phyloP scores from a whole-genome alignment of 208 protist species.

The Trypanosomatidae sp. region DNA sequence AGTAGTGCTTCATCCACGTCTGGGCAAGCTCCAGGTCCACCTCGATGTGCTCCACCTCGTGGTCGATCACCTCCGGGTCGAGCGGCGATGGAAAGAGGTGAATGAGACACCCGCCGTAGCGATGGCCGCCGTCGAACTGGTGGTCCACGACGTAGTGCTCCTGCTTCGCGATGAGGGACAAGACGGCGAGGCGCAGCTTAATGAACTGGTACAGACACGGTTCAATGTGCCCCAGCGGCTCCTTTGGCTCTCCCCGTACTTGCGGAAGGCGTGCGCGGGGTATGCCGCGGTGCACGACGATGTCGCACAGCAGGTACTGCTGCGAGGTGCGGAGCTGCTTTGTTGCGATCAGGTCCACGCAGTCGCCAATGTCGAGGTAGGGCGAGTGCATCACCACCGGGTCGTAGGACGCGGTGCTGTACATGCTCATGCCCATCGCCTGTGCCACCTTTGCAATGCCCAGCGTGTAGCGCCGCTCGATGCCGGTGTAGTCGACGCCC shows the following conservation, averaged over 20 bases:
- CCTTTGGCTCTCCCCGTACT: conserved; percentile 53
- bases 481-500: conserved; percentile 79
- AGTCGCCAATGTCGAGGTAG: conserved; percentile 78
- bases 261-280: conserved; percentile 61
- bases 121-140: conserved; percentile 74
- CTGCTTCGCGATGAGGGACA: conserved; percentile 72
- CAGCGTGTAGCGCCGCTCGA: conserved; percentile 82
- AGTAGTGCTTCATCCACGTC: conserved; percentile 88
- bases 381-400: conserved; percentile 81
- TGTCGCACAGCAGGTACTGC: conserved; percentile 83
- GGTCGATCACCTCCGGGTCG: conserved; percentile 80
- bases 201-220: conserved; percentile 86
- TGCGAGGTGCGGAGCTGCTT: conserved; percentile 82
- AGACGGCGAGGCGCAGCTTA: conserved; percentile 77
- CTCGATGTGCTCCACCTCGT: conserved; percentile 81
- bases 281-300: conserved; percentile 82
- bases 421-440: conserved; percentile 90
- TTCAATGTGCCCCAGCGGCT: conserved; percentile 67
- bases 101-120: conserved; percentile 85
- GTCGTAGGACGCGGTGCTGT: conserved; percentile 73
- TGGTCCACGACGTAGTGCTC: conserved; percentile 90
- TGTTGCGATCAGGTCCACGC: conserved; percentile 78
- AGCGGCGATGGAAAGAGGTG: conserved; percentile 85
- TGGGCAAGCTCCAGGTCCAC: conserved; percentile 77
- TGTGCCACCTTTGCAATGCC: conserved; percentile 77